These are phyloP conservation scores for Lyophyllum shimeji DNA, from an alignment of 768 basidiomycete species.

Conservation along the genomic window DNA sequence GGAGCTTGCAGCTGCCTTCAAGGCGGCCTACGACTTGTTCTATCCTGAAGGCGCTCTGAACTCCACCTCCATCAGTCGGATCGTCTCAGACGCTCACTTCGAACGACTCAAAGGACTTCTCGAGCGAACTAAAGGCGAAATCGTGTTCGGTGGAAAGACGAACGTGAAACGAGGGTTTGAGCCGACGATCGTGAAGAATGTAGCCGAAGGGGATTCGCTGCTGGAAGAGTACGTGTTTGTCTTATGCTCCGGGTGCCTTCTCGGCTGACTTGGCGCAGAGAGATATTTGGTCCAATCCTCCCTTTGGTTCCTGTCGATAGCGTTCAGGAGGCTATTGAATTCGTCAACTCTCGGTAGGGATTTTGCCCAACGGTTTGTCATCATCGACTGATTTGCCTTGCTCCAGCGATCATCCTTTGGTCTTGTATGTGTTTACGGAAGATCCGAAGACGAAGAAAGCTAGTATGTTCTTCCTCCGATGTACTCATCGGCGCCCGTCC, in stretches of 20 bases:
- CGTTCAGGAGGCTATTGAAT: slow-evolving; percentile 54
- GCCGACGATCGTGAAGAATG: slow-evolving; percentile 59
- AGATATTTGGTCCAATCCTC: slow-evolving; percentile 73
- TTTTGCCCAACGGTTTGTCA: background rate
- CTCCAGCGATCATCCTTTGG: slow-evolving; percentile 55
- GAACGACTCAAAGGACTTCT: slow-evolving; percentile 53
- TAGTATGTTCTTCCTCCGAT: slow-evolving; percentile 26
- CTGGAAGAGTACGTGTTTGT: slow-evolving; percentile 51
- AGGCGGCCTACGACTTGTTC: slow-evolving; percentile 43
- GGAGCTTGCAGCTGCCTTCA: slow-evolving; percentile 43
- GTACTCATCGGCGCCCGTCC: background rate
- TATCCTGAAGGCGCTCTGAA: slow-evolving; percentile 53
- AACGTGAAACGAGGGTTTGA: slow-evolving; percentile 49
- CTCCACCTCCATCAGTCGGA: slow-evolving; percentile 43
- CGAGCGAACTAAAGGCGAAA: slow-evolving; percentile 50
- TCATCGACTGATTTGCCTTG: background rate
- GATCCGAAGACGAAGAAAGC: slow-evolving; percentile 36
- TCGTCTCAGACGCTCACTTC: slow-evolving; percentile 56
- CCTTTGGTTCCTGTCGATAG: slow-evolving; percentile 59
- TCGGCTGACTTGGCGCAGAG: slow-evolving; percentile 36
- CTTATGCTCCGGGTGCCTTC: background rate
- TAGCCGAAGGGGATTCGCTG: slow-evolving; percentile 53
- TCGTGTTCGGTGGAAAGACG: slow-evolving; percentile 52
- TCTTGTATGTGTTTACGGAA: slow-evolving; percentile 64
- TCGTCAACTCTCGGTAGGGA: slow-evolving; percentile 50